A percentile compares a stretch with the other conserved stretches of the same genome.
Evolutionary conservation across 176 grass and related monocot genomes (phyloP).

Genomic region (Musa acuminata): DNA sequence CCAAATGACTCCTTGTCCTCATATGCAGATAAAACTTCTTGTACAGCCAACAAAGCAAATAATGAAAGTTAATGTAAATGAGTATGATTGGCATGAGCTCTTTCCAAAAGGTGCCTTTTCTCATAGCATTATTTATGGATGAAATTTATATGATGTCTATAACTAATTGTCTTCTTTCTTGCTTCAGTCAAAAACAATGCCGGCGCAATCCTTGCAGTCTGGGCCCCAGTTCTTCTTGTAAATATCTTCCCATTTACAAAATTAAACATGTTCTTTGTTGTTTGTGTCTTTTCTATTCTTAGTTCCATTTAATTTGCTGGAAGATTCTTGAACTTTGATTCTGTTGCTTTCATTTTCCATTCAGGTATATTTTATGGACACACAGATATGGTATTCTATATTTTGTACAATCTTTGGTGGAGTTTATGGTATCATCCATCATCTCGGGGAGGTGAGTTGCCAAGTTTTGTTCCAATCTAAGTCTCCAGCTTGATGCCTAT

Average conservation of each 20-base stretch:
- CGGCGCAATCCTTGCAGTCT: conserved; percentile 89
- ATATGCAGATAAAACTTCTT: conserved; percentile 87
- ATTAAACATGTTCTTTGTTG: neutral
- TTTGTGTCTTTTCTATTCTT: conserved; percentile 10
- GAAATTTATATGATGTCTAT: conserved; percentile 2
- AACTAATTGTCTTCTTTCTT: conserved; percentile 19
- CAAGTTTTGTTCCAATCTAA: neutral
- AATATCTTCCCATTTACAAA: neutral
- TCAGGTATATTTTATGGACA: conserved; percentile 99
- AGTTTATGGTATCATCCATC: conserved; percentile 85
- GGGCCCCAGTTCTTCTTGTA: conserved; percentile 82
- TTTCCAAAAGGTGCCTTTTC: conserved; percentile 76
- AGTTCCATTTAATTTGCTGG: neutral
- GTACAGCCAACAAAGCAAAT: conserved; percentile 82
- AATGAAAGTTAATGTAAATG: conserved; percentile 75
- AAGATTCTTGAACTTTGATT: conserved; percentile 17
- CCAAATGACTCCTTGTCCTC: neutral
- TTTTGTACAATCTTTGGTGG: conserved; percentile 97
- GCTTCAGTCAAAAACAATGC: conserved; percentile 71
- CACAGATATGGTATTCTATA: conserved; percentile 97
- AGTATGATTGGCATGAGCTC: conserved; percentile 94
- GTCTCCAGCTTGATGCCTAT: conserved; percentile 10
- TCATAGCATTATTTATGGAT: conserved; percentile 5
- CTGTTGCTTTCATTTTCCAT: conserved; percentile 23
- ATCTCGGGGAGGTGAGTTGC: conserved; percentile 86